These are phyloP conservation scores for Zelopaecilomyces penicillatus DNA, from an alignment of 2,329 filamentous ascomycete genomes.

Conservation along the genomic window DNA sequence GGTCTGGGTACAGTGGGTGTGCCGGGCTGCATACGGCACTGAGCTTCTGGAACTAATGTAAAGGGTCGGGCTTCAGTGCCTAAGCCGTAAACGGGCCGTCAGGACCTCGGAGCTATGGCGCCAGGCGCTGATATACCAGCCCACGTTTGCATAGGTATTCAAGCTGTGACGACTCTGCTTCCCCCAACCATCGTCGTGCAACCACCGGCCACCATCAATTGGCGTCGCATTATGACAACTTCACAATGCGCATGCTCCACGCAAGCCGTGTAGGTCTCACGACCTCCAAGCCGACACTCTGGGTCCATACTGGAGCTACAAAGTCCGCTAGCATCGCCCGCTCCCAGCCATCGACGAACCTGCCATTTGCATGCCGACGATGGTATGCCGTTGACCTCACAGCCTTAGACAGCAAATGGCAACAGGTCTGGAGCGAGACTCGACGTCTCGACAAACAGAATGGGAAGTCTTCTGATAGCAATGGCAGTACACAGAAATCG, in stretches of 20 bases:
- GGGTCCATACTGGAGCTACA: no score
- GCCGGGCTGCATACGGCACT: no score
- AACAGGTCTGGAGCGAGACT: slow-evolving; percentile 31
- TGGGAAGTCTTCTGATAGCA: slow-evolving; percentile 9
- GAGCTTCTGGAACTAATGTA: no score
- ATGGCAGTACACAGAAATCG: slow-evolving; percentile 20
- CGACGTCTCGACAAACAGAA: slow-evolving; percentile 12
- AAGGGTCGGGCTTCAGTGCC: no score
- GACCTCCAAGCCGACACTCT: slow-evolving; percentile 8
- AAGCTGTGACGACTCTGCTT: no score
- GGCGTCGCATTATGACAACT: slow-evolving; percentile 14
- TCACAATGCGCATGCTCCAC: slow-evolving; percentile 21
- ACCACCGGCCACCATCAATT: background rate
- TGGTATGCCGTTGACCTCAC: slow-evolving; percentile 39
- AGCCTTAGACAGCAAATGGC: slow-evolving; percentile 44
- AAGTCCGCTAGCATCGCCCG: no score
- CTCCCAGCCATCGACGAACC: slow-evolving; percentile 4
- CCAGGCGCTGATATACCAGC: no score
- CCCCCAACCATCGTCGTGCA: background rate
- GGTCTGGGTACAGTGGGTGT: no score
- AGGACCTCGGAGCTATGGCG: no score
- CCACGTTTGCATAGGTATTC: no score
- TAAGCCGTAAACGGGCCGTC: no score
- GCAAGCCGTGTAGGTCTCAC: slow-evolving; percentile 16
- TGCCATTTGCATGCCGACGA: slow-evolving; percentile 14